Conservation (phyloP, 1,284 basidiomycete genomes). For the Volvariella surrecta region DNA sequence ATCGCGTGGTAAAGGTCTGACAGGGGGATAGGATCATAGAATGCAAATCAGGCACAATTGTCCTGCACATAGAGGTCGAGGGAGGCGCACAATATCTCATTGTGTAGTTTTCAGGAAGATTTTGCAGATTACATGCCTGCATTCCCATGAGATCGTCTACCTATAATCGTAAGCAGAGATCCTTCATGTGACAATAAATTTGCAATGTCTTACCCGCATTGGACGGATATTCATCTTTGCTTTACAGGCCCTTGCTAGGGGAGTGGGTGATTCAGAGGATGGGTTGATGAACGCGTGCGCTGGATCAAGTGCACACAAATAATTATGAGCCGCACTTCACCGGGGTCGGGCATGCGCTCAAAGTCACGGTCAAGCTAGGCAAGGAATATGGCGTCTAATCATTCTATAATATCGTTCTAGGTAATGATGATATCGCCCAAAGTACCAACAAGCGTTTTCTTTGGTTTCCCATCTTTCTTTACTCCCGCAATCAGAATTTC, state of each 20-base stretch:
- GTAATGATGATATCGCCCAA: conserved; percentile 42
- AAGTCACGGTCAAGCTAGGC: too few species aligned
- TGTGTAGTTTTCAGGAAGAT: conserved; percentile 90
- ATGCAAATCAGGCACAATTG: not conserved
- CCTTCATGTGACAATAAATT: not conserved
- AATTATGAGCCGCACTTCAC: too few species aligned
- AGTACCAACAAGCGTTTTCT: conserved; percentile 36
- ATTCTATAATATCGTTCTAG: conserved; percentile 10
- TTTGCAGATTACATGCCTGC: conserved; percentile 90
- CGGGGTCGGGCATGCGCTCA: too few species aligned
- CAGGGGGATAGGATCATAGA: conserved; percentile 1
- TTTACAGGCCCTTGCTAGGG: too few species aligned
- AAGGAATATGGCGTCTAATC: too few species aligned
- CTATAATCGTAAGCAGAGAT: conserved; percentile 14
- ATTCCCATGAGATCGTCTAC: conserved; percentile 64
- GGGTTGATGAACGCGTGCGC: too few species aligned
- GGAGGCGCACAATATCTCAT: conserved; percentile 77
- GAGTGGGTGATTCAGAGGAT: too few species aligned
- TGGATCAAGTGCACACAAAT: too few species aligned
- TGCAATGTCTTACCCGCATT: conserved; percentile 34
- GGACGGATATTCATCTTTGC: conserved; percentile 48
- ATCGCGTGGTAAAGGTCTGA: conserved; percentile 95
- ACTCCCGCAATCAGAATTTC: conserved; percentile 32
- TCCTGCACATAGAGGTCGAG: too few species aligned
- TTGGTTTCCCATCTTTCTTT: conserved; percentile 35